A percentile compares a stretch with the other conserved stretches of the same genome.
Conservation (phyloP, 306 rosid genomes). For the Abrus pulchellus region DNA sequence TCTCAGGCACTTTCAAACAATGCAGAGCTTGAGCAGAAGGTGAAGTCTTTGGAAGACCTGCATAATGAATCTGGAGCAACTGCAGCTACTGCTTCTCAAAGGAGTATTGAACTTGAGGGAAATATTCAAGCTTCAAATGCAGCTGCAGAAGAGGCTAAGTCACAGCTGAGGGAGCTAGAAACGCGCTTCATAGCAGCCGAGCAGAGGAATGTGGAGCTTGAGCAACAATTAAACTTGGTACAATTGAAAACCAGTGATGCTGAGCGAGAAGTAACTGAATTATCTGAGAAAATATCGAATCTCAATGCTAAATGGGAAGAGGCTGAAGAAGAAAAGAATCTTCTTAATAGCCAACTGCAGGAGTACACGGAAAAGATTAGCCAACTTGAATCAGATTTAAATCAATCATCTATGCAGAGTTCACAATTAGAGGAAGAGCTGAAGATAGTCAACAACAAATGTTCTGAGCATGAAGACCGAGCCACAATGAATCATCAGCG, state of each 20-base stretch:
- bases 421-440: constrained; percentile 79
- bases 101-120: constrained; percentile 80
- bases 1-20: constrained; percentile 76
- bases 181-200: constrained; percentile 66
- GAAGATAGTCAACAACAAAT: constrained; percentile 63
- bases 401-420: constrained; percentile 57
- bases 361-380: constrained; percentile 65
- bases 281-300: constrained; percentile 65
- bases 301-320: constrained; percentile 64
- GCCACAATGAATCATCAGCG: constrained; percentile 73
- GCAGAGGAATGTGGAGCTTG: constrained; percentile 82
- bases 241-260: constrained; percentile 69
- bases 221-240: constrained; percentile 68
- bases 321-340: constrained; percentile 69
- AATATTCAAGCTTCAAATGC: constrained; percentile 64
- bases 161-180: constrained; percentile 77
- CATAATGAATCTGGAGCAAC: constrained; percentile 72
- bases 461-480: constrained; percentile 82
- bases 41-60: constrained; percentile 79
- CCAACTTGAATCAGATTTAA: constrained; percentile 77
- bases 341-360: constrained; percentile 60
- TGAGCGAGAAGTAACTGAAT: constrained; percentile 71
- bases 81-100: constrained; percentile 69
- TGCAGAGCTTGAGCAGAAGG: constrained; percentile 79
- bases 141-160: constrained; percentile 75